Evolutionary conservation across 345 rosid species (phyloP), one percentile per base, ranked within the genome.

Genomic region (Acer yangbiense): DNA sequence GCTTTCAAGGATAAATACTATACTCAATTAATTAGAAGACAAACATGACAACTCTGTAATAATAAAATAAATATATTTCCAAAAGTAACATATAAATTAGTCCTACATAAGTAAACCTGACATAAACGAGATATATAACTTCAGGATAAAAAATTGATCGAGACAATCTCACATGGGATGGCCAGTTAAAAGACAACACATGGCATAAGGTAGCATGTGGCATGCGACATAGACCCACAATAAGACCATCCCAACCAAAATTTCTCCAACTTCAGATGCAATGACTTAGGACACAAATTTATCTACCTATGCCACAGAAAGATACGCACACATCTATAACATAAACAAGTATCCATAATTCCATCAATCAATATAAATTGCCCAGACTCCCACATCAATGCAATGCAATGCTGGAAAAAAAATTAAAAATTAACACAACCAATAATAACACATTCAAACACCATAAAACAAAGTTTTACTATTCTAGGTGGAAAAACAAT

Each of bases 401-500:
- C 17, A 18, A 17, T 1, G 20, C 32, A 39, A 39, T 13, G 2
- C 21, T 10, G 9, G 9, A 71, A 72, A 60, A 57, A n/a, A n/a
- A n/a, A n/a, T n/a, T n/a, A n/a, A n/a, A 32, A 32, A 35, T 57
- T n/a, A 57, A 72, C 35, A 11, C 61, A 72, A 58, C 65, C 32
- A 35, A 62, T 2, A 29, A 62, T 48, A 46, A 50, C 27, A 74
- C 16, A 25, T 27, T 27, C 62, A 16, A 61, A 3, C 68, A 60
- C 39, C 14, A 41, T 21, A 60, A 11, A 41, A 41, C 54, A 58
- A 61, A 58, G 8, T 12, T 64, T 68, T 44, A 27, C 41, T 35
- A 72, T 58, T 21, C 21, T 5, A n/a, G 52, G 32, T n/a, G 35
- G 25, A 6, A 76, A 74, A 54, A 35, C 65, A 74, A 46, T 44